These are phyloP conservation scores for Apophysomyces sp. DNA, from an alignment of 371 early-diverging fungal genomes.

Conservation along the genomic window DNA sequence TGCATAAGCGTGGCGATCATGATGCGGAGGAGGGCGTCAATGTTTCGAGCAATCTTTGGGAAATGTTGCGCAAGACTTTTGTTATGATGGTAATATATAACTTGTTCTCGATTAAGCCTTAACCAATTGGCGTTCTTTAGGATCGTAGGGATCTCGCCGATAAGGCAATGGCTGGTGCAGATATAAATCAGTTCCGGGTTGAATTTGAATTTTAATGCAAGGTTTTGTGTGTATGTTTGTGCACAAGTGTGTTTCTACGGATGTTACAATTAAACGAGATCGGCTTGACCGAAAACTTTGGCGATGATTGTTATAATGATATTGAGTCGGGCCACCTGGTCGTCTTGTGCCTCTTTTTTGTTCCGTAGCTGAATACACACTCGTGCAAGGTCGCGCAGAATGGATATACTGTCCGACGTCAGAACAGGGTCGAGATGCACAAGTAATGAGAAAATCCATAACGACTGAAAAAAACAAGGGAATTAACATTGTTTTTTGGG, in stretches of 20 bases:
- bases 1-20: slow-evolving; percentile 64
- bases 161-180: slow-evolving; percentile 58
- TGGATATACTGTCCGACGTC: slow-evolving; percentile 29
- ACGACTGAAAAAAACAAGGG: slow-evolving; percentile 6
- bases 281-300: slow-evolving; percentile 35
- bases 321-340: slow-evolving; percentile 27
- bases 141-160: slow-evolving; percentile 58
- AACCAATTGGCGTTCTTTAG: slow-evolving; percentile 16
- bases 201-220: slow-evolving; percentile 69
- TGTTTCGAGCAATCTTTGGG: slow-evolving; percentile 65
- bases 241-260: not conserved
- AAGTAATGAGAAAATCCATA: slow-evolving; percentile 32
- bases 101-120: not conserved
- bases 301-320: slow-evolving; percentile 41
- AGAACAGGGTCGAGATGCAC: slow-evolving; percentile 45
- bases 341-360: not conserved
- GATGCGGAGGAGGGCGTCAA: slow-evolving; percentile 59
- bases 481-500: not conserved
- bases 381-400: slow-evolving; percentile 34
- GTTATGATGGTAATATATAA: slow-evolving; percentile 56
- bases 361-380: slow-evolving; percentile 30
- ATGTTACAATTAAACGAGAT: slow-evolving; percentile 19
- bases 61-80: slow-evolving; percentile 63
- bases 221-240: not conserved
- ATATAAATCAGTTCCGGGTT: slow-evolving; percentile 58